phyloP scores from a whole-genome alignment of 2,329 filamentous ascomycete species.

The Fusarium gaditjirri region DNA sequence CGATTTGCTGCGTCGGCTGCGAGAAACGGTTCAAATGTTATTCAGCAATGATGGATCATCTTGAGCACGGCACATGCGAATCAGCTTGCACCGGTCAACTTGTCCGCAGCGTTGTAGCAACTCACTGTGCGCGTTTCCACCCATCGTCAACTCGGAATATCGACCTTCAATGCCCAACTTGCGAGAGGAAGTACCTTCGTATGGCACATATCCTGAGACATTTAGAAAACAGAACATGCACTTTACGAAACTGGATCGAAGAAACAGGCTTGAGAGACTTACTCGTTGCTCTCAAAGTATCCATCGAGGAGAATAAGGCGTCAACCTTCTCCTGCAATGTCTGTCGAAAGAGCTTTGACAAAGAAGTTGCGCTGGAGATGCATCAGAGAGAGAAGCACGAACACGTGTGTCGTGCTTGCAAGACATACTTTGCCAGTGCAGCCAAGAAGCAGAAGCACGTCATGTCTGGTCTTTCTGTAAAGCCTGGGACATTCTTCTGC shows the following conservation, averaged over 20 bases:
- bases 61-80: not conserved
- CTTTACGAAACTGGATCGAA: not conserved
- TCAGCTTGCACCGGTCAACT: not conserved
- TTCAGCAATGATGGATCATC: not conserved
- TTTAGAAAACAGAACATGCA: not conserved
- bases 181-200: not conserved
- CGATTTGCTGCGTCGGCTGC: not conserved
- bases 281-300: not conserved
- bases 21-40: rapidly evolving
- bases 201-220: not conserved
- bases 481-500: not conserved
- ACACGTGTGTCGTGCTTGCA: not conserved
- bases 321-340: rapidly evolving
- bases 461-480: not conserved
- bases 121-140: not conserved
- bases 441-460: not conserved
- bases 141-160: not conserved
- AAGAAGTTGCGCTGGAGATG: not conserved
- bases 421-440: not conserved
- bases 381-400: not conserved
- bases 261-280: not conserved
- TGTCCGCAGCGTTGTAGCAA: rapidly evolving
- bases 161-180: not conserved
- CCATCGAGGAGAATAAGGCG: rapidly evolving
- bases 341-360: rapidly evolving